Percentiles rank a stretch among this genome's conserved stretches.
These are phyloP conservation scores for Sugiyamaella sp. DNA, from an alignment of 1,139 yeast species.

Conservation along the genomic window DNA sequence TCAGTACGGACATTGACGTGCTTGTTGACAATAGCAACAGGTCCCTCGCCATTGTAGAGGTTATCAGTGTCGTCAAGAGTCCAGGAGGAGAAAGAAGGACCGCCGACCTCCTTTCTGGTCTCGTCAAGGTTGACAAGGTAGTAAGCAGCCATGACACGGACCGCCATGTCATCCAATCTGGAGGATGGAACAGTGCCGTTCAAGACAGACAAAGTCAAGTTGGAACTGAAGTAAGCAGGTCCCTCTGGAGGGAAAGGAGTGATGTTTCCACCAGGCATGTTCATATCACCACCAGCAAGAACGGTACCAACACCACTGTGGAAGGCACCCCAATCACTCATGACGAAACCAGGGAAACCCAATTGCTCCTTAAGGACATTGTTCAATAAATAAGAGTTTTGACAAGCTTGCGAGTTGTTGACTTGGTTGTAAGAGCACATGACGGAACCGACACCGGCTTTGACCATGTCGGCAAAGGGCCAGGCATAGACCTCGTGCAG, in stretches of 20 bases:
- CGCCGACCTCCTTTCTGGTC: constrained; percentile 40
- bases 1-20: constrained; percentile 57
- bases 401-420: constrained; percentile 63
- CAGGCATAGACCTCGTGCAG: constrained; percentile 65
- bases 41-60: constrained; percentile 53
- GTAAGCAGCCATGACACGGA: constrained; percentile 61
- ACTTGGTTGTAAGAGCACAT: constrained; percentile 66
- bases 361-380: constrained; percentile 61
- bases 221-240: constrained; percentile 60
- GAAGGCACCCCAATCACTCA: constrained; percentile 65
- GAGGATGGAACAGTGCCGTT: constrained; percentile 59
- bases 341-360: constrained; percentile 68
- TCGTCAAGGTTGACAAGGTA: constrained; percentile 42
- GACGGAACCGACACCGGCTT: constrained; percentile 62
- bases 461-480: constrained; percentile 68
- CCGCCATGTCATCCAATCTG: constrained; percentile 64
- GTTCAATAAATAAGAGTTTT: constrained; percentile 60
- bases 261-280: constrained; percentile 65
- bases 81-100: constrained; percentile 64
- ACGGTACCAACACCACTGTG: constrained; percentile 61
- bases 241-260: constrained; percentile 62
- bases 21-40: constrained; percentile 56
- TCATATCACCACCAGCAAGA: constrained; percentile 65
- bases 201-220: constrained; percentile 57
- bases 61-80: constrained; percentile 58